These are phyloP conservation scores for Pterula multifida DNA, from an alignment of 1,284 basidiomycete genomes.

Conservation along the genomic window DNA sequence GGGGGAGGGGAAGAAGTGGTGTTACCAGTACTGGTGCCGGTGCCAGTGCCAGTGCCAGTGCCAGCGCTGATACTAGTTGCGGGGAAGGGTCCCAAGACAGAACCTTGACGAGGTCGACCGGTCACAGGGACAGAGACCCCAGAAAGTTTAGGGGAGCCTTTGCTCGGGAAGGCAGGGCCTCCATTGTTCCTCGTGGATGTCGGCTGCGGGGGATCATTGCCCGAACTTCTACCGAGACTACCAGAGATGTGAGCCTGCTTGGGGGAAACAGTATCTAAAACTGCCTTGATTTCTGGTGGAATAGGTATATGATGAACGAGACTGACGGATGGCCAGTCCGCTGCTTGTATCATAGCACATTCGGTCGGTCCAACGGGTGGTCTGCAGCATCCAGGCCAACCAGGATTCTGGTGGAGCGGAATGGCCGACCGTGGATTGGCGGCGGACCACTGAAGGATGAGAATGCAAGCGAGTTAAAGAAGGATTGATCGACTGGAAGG, in stretches of 20 bases:
- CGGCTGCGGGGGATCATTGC: conserved; percentile 2
- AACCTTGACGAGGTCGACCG: conserved; percentile 1
- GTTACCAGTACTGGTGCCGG: background rate
- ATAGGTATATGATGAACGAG: conserved; percentile 58
- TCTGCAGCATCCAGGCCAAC: conserved; percentile 78
- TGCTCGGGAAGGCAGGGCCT: conserved; percentile 10
- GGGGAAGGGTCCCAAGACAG: background rate
- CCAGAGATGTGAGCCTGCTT: background rate
- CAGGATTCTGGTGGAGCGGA: conserved; percentile 49
- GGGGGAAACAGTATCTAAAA: conserved; percentile 40
- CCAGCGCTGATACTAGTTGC: background rate
- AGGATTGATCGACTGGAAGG: conserved; percentile 9
- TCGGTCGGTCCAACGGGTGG: conserved; percentile 43
- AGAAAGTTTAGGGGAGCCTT: conserved; percentile 7
- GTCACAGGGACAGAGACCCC: background rate
- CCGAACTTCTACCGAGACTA: conserved; percentile 1
- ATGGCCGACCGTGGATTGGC: conserved; percentile 36
- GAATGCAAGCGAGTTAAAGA: background rate
- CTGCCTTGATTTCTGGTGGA: conserved; percentile 52
- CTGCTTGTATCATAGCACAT: conserved; percentile 45
- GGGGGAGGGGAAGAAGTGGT: conserved; percentile 10
- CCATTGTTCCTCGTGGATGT: background rate
- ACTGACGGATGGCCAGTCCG: conserved; percentile 73
- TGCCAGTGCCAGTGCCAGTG: background rate
- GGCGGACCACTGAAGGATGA: conserved; percentile 47